Conservation (phyloP, 2,329 filamentous ascomycete species). For the Verticillium nubilum region DNA sequence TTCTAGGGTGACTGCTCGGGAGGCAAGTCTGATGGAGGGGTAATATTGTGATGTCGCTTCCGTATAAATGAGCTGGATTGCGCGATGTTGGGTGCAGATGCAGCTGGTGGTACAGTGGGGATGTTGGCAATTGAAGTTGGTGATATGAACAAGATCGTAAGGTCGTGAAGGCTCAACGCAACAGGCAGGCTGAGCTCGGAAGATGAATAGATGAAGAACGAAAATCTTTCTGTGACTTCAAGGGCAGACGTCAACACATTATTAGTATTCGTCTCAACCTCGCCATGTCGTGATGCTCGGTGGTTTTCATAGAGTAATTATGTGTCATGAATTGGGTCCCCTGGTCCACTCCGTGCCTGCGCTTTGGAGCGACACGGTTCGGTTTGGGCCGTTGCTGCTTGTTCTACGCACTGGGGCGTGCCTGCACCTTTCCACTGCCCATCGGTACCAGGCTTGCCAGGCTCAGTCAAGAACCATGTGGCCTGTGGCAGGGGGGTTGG, state of each 20-base stretch:
- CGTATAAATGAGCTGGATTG: conserved; percentile 1
- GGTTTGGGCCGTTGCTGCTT: not conserved
- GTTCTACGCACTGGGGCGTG: not conserved
- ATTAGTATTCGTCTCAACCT: conserved; percentile 14
- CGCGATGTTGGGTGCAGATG: conserved; percentile 4
- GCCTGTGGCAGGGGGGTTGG: not conserved
- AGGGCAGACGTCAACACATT: conserved; percentile 1
- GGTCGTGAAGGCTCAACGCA: not conserved
- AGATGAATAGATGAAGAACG: not conserved
- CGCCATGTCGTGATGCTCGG: conserved; percentile 16
- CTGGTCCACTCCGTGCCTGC: conserved; percentile 7
- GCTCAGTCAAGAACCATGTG: not conserved
- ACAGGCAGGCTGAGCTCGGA: not conserved
- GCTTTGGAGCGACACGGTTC: not conserved
- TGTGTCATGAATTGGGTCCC: conserved; percentile 23
- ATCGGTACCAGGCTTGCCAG: too few species aligned
- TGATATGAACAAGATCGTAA: not conserved
- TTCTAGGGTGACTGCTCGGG: not conserved
- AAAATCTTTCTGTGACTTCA: not conserved
- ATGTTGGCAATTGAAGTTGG: not conserved
- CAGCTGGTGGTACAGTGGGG: not conserved
- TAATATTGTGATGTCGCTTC: not conserved
- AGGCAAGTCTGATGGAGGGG: not conserved
- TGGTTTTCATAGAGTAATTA: conserved; percentile 29
- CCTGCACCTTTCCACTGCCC: not conserved